Percentiles rank a stretch among this genome's conserved stretches.
Evolutionary conservation across 805 yeast genomes (phyloP).

Genomic region (Metschnikowia chrysomelidarum): DNA sequence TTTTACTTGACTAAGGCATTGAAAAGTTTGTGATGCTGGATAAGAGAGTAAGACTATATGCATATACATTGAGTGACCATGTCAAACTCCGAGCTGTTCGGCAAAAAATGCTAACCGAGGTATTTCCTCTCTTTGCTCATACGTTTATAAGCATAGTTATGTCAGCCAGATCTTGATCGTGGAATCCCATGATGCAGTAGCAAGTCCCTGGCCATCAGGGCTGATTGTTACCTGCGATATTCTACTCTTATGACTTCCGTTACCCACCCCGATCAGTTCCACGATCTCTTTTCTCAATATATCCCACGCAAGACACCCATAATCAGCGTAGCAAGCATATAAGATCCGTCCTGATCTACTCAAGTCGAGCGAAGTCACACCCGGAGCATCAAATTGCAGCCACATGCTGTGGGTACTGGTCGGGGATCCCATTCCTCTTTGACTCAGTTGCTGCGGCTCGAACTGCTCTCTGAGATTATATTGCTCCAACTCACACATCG

Average conservation of each 20-base stretch:
- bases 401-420: conserved; percentile 11
- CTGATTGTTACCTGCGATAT: conserved; percentile 63
- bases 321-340: conserved; percentile 73
- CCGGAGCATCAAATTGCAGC: conserved; percentile 54
- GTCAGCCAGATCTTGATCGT: conserved; percentile 65
- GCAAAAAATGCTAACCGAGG: too few relatives aligned
- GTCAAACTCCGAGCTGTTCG: too few relatives aligned
- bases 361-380: conserved; percentile 69
- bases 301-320: conserved; percentile 79
- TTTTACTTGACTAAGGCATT: too few relatives aligned
- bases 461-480: conserved; percentile 36
- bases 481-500: conserved; percentile 64
- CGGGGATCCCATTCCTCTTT: conserved; percentile 10
- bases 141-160: too few relatives aligned
- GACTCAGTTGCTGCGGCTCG: conserved; percentile 11
- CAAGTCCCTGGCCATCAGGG: conserved; percentile 72
- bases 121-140: too few relatives aligned
- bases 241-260: conserved; percentile 49
- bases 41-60: too few relatives aligned
- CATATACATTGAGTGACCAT: too few relatives aligned
- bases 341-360: conserved; percentile 72
- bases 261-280: conserved; percentile 56
- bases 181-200: conserved; percentile 80
- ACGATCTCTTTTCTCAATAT: conserved; percentile 60
- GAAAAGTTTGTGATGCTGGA: too few relatives aligned